Base-by-base conservation (phyloP, 2,329 filamentous ascomycete genomes). In the Fusarium guadeloupense region DNA sequence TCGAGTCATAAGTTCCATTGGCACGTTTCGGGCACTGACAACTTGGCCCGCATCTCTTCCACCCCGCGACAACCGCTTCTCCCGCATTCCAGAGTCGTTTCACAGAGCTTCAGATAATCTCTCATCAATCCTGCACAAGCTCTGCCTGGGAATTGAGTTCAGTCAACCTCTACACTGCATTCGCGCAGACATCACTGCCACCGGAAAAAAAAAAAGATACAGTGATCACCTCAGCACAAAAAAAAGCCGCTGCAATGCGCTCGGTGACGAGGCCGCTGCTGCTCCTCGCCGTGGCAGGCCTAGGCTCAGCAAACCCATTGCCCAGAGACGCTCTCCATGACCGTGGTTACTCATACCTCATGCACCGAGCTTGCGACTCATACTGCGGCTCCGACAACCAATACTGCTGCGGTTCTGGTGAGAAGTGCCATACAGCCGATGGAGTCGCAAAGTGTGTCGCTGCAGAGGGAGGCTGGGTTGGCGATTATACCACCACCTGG, bases 341-440 rank as follows among this genome's bases (percentile, higher is more conserved):
- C 67, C 54, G 64, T 25, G 83, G 82, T 64, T 80, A 77, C 66
- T 80, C 80, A 50, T 85, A 78, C 59, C 78, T 86, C 34, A 76
- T 80, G 75, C 75, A 73, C 17, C 79, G 83, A 59, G 73, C 71
- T 51, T 87, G 85, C 75, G 77, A 73, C 39, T 71, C 78, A 30
- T 81, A 81, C 73, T 88, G 85, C 73, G 85, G 85, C 58, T 72
- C 75, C 45, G 74, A 84, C 48, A 81, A 81, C 66, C 79, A 84
- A 70, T 81, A 81, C 72, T 88, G 85, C 75, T 88, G 85, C 68
- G 72, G 71, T 19, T 64, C 73, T 48, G 77, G 76, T 47, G 73
- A 84, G 68, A 68, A 74, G 26, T 88, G 85, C 77, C 81, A 78
- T 53, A 87, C 85, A 6, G 52, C 76, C 9, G 72, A 75, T 62